Evolutionary conservation across 106 monocot species (phyloP).

Genomic region (Chionographis japonica): DNA sequence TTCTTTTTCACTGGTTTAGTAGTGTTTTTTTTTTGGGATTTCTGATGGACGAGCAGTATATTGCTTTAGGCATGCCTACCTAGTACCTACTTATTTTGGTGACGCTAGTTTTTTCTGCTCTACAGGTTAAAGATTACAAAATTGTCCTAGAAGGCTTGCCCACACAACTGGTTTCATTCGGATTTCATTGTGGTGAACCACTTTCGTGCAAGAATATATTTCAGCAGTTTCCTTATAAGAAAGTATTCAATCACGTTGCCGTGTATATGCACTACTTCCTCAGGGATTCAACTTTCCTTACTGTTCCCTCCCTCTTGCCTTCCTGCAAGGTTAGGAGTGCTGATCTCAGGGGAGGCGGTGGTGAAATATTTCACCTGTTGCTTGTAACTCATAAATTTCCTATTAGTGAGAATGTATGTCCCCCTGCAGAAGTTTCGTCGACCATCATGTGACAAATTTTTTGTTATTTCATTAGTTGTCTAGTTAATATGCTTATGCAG

Average conservation of each 20-base stretch:
- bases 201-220: slow-evolving; percentile 63
- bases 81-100: background rate
- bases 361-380: slow-evolving; percentile 42
- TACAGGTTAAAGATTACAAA: slow-evolving; percentile 69
- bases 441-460: background rate
- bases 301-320: slow-evolving; percentile 23
- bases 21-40: too few relatives aligned
- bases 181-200: slow-evolving; percentile 22
- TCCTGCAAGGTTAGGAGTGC: slow-evolving; percentile 10
- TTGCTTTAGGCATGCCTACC: background rate
- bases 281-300: slow-evolving; percentile 34
- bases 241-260: slow-evolving; percentile 23
- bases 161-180: slow-evolving; percentile 12
- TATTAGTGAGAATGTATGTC: slow-evolving; percentile 39
- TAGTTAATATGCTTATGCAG: slow-evolving; percentile 13
- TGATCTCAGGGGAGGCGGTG: slow-evolving; percentile 4
- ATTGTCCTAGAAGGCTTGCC: slow-evolving; percentile 66
- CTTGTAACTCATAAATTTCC: slow-evolving; percentile 78
- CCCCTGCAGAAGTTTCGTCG: background rate
- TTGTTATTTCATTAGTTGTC: background rate
- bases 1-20: too few relatives aligned
- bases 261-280: slow-evolving; percentile 62
- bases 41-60: background rate
- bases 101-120: slow-evolving; percentile 3
- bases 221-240: slow-evolving; percentile 27